A percentile compares a stretch with the other conserved stretches of the same genome.
Conservation (phyloP, 169 alveolate genomes). For the Plasmodium knowlesi region DNA sequence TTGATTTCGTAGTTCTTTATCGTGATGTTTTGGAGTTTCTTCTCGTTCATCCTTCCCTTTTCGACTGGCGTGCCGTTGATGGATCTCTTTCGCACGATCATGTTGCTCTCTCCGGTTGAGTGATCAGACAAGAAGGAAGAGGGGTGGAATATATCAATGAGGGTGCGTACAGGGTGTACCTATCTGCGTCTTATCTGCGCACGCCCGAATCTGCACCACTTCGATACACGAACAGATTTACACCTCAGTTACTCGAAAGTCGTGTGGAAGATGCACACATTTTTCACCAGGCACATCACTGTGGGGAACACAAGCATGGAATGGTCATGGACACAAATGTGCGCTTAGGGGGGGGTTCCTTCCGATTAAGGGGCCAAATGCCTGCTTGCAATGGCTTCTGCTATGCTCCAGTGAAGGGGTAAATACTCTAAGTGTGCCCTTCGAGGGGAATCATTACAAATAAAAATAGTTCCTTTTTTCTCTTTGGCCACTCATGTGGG, state of each 20-base stretch:
- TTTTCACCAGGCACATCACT: neutral
- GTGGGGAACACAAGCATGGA: neutral
- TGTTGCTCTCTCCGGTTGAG: neutral
- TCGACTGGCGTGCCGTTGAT: slow-evolving; percentile 28
- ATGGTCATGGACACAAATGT: neutral
- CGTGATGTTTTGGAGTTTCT: slow-evolving; percentile 67
- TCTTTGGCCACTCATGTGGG: neutral
- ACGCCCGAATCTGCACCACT: neutral
- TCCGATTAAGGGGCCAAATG: neutral
- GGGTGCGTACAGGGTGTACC: neutral
- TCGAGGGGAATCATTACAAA: neutral
- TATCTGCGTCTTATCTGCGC: neutral
- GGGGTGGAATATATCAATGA: neutral
- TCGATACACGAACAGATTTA: neutral
- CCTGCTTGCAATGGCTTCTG: neutral
- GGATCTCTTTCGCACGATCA: slow-evolving; percentile 65
- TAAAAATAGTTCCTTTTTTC: neutral
- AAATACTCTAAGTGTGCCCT: neutral
- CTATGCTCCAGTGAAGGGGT: neutral
- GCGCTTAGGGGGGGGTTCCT: neutral
- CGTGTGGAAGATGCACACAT: neutral
- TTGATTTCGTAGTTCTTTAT: slow-evolving; percentile 63
- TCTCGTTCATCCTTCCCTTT: slow-evolving; percentile 32
- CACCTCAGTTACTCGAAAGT: neutral
- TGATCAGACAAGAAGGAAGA: neutral